Percentiles rank a stretch among this genome's conserved stretches.
Evolutionary conservation across 768 basidiomycete species (phyloP).

Genomic region (Collybiopsis luxurians): DNA sequence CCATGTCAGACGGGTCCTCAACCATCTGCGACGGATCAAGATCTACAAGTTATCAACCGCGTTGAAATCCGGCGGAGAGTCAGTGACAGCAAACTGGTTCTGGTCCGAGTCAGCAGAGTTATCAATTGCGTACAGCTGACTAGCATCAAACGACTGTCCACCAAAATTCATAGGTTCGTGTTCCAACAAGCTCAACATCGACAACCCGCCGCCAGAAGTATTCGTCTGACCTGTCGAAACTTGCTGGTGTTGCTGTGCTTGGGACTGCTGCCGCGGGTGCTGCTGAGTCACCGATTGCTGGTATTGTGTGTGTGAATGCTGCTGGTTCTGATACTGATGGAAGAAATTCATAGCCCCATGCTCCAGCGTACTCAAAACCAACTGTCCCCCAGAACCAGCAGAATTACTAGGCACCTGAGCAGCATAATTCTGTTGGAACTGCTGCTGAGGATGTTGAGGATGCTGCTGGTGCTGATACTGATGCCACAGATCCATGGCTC

Average conservation of each 20-base stretch:
- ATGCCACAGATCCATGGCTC: not conserved
- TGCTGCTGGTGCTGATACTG: not conserved
- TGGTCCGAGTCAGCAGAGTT: not conserved
- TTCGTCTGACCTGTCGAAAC: no score
- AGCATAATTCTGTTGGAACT: no score
- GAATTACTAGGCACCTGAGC: no score
- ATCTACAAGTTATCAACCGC: not conserved
- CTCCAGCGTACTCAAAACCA: no score
- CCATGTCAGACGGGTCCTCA: not conserved
- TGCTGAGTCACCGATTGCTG: no score
- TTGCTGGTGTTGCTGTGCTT: conserved; percentile 11
- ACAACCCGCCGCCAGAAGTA: not conserved
- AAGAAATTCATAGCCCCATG: no score
- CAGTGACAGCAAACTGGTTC: not conserved
- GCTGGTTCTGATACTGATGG: no score
- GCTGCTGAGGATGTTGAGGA: conserved; percentile 7
- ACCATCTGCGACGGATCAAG: not conserved
- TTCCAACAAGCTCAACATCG: not conserved
- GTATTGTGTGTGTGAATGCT: no score
- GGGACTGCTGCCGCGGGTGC: no score
- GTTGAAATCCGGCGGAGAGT: not conserved
- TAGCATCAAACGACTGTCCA: not conserved
- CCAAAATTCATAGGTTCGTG: conserved; percentile 9
- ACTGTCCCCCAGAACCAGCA: no score
- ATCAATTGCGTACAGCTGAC: not conserved